Evolutionary conservation across 371 early-diverging fungal species (phyloP).

Genomic region (Umbelopsis sp.): DNA sequence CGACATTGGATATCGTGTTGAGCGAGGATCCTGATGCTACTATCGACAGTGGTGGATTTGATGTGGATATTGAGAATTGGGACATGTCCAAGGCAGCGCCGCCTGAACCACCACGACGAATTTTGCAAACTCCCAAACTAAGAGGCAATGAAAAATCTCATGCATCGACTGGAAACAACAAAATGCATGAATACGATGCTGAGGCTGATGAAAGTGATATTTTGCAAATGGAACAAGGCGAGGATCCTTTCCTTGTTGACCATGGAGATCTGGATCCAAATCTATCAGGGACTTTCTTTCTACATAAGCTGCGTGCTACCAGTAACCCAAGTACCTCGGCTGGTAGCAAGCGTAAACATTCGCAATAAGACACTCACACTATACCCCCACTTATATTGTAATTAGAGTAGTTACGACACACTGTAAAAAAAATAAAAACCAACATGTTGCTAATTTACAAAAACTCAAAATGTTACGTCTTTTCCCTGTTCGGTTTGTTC

Average conservation of each 20-base stretch:
- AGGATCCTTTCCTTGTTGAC: constrained; percentile 10
- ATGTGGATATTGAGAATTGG: constrained; percentile 26
- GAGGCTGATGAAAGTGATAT: constrained; percentile 1
- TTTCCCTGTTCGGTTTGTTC: constrained; percentile 7
- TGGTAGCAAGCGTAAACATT: constrained; percentile 13
- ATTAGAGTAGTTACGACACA: no score
- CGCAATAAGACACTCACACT: background rate
- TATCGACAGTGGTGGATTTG: constrained; percentile 34
- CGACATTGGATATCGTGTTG: constrained; percentile 1
- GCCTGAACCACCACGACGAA: background rate
- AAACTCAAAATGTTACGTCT: background rate
- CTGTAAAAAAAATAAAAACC: background rate
- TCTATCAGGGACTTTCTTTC: background rate
- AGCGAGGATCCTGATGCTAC: constrained; percentile 32
- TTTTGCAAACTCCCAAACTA: constrained; percentile 1
- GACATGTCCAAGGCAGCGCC: background rate
- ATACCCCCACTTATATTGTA: background rate
- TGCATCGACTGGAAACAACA: background rate
- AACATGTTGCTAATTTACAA: background rate
- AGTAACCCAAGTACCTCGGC: background rate
- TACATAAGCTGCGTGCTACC: constrained; percentile 9
- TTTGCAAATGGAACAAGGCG: background rate
- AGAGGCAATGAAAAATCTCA: background rate
- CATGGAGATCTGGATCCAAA: constrained; percentile 13
- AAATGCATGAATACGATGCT: background rate